Conservation (phyloP, 345 rosid genomes). For the Arabidopsis suecica region DNA sequence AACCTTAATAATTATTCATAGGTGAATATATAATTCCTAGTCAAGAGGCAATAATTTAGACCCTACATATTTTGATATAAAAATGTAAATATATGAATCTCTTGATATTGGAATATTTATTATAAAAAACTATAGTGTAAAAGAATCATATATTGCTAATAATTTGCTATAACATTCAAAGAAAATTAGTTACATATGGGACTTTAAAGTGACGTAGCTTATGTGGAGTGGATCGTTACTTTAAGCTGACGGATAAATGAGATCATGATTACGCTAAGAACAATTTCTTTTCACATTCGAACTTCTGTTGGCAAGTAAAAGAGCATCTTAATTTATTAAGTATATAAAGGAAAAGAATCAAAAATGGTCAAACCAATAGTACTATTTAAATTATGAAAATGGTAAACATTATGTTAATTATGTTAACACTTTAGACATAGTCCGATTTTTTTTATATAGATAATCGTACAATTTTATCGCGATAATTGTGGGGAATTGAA, state of each 20-base stretch:
- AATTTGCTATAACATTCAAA: background rate
- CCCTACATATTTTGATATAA: conserved; percentile 22
- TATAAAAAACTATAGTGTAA: background rate
- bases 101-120: background rate
- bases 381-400: conserved; percentile 11
- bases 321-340: conserved; percentile 11
- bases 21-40: conserved; percentile 15
- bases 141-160: background rate
- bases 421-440: conserved; percentile 7
- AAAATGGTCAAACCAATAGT: conserved; percentile 36
- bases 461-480: conserved; percentile 16
- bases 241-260: conserved; percentile 27
- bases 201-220: background rate
- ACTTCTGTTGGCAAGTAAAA: conserved; percentile 27
- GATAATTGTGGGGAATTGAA: conserved; percentile 36
- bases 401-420: background rate
- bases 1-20: conserved; percentile 33
- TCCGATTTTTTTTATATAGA: background rate
- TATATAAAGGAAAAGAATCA: background rate
- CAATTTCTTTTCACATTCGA: conserved; percentile 30
- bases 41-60: conserved; percentile 32
- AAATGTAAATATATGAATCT: background rate
- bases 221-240: conserved; percentile 24
- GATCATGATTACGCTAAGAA: conserved; percentile 29
- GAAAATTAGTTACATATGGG: background rate